Evolutionary conservation across 192 early-diverging fungal species (phyloP), one percentile per base, ranked within the genome.

Genomic region (Phycomyces nitens): DNA sequence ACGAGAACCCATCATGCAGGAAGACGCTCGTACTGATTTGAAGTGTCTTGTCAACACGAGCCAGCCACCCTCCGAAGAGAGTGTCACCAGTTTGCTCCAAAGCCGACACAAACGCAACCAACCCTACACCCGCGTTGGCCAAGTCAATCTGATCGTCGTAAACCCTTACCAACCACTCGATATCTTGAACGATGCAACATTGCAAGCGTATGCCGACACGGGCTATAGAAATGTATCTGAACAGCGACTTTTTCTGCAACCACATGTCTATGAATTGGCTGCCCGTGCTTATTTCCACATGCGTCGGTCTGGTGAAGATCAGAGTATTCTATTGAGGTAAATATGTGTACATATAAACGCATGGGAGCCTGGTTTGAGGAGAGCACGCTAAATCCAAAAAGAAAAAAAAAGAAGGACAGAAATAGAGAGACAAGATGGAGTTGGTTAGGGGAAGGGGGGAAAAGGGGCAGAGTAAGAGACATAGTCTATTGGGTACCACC

Each of bases 261-360:
- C 89, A 26, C 87, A 92, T 60, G 78, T 88, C 22, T 91, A 79
- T 61, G 88, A 86, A 54, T 71, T 91, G 20, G 90, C 88, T 9
- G 81, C 84, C 23, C 82, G 76, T 26, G 80, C 88, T 4, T 92
- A 92, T 65, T 79, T 87, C 56, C 88, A 90, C 56, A 74, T 92
- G 75, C 73, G 89, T 57, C 71, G 88, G 56, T 79, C 84, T 15
- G 87, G 86, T 12, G 83, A 91, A 68, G 89, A 92, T 74, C 90
- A 92, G 66, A 74, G 77, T 52, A 76, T 92, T 20, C 66, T 92
- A 14, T 74, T 91, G 49, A 89, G 83, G 85, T 77, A 78, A 63
- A 53, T 8, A 23, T 24, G 15, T 24, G 26, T 23, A 29, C 44
- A 29, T 62, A n/a, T 2, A 2, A 47, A 11, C 3, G 3, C 12